Percentiles rank a stretch among this genome's conserved stretches.
Conservation (phyloP, 495 filamentous ascomycete species). For the Xeromyces bisporus region DNA sequence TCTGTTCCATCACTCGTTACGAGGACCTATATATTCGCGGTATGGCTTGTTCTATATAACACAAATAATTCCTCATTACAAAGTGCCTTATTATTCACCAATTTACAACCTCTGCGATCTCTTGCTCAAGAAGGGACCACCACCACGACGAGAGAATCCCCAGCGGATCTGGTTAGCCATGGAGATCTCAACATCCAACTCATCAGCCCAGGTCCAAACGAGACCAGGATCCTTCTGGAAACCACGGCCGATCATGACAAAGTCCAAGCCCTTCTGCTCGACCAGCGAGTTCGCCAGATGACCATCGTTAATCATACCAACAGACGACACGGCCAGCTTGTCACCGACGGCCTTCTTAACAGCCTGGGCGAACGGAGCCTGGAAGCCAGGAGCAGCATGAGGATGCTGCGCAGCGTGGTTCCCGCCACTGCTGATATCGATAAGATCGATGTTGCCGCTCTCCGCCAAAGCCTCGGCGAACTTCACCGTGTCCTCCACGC, state of each 20-base stretch:
- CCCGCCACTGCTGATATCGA: conserved; percentile 49
- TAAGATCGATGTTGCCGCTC: conserved; percentile 37
- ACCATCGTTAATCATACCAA: conserved; percentile 44
- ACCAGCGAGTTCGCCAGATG: conserved; percentile 36
- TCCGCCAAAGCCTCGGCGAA: conserved; percentile 36
- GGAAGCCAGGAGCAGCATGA: conserved; percentile 40
- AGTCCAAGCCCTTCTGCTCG: conserved; percentile 39
- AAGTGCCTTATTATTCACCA: too few relatives aligned
- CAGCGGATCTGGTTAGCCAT: conserved; percentile 53
- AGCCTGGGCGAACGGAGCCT: conserved; percentile 43
- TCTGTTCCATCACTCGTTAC: not conserved
- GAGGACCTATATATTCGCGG: not conserved
- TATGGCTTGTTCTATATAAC: not conserved
- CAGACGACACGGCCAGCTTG: conserved; percentile 38
- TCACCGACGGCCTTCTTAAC: conserved; percentile 49
- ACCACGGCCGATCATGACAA: conserved; percentile 41
- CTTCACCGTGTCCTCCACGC: conserved; percentile 34
- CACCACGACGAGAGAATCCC: conserved; percentile 22
- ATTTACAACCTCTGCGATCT: not conserved
- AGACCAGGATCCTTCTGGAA: conserved; percentile 57
- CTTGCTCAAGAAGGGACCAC: not conserved
- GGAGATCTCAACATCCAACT: conserved; percentile 42
- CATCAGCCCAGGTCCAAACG: conserved; percentile 53
- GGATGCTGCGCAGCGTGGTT: conserved; percentile 42
- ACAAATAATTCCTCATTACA: too few relatives aligned